phyloP scores from a whole-genome alignment of 768 basidiomycete genomes.

The Termitomyces sp. region DNA sequence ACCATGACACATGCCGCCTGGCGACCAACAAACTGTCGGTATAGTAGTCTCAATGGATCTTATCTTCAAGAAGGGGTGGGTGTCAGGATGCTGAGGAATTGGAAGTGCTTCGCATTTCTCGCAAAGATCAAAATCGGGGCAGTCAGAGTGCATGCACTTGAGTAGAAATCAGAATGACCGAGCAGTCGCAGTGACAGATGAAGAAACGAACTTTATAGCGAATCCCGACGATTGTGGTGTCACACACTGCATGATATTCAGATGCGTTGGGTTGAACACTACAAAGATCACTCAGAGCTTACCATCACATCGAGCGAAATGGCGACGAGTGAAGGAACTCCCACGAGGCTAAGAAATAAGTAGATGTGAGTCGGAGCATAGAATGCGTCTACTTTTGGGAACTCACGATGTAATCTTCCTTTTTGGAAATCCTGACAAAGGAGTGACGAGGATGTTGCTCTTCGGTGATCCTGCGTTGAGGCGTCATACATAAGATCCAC shows the following conservation, averaged over 20 bases:
- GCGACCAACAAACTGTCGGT: slow-evolving; percentile 25
- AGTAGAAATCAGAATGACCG: not conserved
- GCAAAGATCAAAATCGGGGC: slow-evolving; percentile 82
- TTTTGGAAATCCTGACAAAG: slow-evolving; percentile 58
- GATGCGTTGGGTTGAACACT: not conserved
- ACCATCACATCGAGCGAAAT: slow-evolving; percentile 62
- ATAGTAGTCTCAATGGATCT: slow-evolving; percentile 42
- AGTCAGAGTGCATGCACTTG: slow-evolving; percentile 75
- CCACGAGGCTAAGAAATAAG: slow-evolving; percentile 20
- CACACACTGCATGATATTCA: slow-evolving; percentile 34
- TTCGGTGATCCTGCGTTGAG: slow-evolving; percentile 44
- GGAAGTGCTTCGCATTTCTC: slow-evolving; percentile 74
- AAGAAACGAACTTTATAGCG: slow-evolving; percentile 62
- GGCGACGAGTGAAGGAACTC: slow-evolving; percentile 20
- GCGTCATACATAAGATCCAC: not conserved
- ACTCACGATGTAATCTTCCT: slow-evolving; percentile 55
- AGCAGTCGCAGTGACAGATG: not conserved
- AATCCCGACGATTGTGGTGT: slow-evolving; percentile 46
- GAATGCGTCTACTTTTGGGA: not conserved
- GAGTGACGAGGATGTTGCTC: slow-evolving; percentile 76
- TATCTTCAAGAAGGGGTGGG: slow-evolving; percentile 76
- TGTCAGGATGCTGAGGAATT: slow-evolving; percentile 65
- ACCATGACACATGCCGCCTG: not conserved
- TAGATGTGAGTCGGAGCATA: not conserved
- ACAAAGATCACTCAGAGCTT: slow-evolving; percentile 4